phyloP scores from a whole-genome alignment of 2,329 filamentous ascomycete species.

The Neospermospora avenae region DNA sequence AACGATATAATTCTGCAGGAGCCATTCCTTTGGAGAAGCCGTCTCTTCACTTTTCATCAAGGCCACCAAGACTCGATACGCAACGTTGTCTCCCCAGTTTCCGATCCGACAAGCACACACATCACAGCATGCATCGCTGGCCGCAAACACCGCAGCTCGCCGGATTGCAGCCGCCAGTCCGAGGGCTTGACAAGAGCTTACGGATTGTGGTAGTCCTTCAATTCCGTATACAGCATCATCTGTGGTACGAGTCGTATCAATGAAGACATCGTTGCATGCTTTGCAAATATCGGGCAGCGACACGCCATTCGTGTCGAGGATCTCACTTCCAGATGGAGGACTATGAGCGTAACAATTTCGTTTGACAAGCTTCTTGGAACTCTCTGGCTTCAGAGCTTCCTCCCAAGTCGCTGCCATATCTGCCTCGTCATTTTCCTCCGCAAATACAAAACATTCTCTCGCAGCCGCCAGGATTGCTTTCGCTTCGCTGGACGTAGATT shows the following conservation, averaged over 20 bases:
- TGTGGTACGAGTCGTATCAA: not conserved
- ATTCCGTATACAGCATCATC: not conserved
- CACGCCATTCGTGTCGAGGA: conserved; percentile 1
- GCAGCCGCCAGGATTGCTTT: not conserved
- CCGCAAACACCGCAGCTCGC: not conserved
- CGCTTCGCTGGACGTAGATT: not conserved
- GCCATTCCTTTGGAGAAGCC: not conserved
- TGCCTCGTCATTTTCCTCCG: not conserved
- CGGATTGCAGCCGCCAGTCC: not conserved
- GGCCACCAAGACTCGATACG: not conserved
- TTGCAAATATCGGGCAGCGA: not conserved
- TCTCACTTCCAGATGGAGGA: not conserved
- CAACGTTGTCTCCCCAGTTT: conserved; percentile 1
- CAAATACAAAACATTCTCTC: not conserved
- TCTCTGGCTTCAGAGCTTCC: not conserved
- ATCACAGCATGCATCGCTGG: conserved; percentile 1
- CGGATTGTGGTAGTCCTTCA: not conserved
- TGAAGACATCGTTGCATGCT: not conserved
- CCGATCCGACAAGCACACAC: conserved; percentile 2
- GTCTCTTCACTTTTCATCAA: conserved; percentile 3
- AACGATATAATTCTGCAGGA: conserved; percentile 3
- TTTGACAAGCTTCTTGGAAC: not conserved
- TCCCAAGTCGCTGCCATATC: not conserved
- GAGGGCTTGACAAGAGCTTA: not conserved
- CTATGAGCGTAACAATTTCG: not conserved